phyloP scores from a whole-genome alignment of 2,329 filamentous ascomycete species.

The Knoxdaviesia proteae region DNA sequence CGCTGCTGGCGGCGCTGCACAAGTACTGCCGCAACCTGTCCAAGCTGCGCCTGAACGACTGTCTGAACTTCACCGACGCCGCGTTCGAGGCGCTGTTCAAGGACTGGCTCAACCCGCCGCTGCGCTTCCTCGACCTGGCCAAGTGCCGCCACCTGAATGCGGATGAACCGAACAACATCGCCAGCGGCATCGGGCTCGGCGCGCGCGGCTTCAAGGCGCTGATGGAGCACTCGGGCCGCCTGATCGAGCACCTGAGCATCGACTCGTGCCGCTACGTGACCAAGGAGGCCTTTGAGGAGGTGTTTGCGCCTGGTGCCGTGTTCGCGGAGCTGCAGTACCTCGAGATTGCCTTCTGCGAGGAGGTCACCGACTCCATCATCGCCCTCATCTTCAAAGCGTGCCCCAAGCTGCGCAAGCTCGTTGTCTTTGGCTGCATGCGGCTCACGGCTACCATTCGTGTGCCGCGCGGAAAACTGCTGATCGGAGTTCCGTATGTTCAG shows the following conservation, averaged over 20 bases:
- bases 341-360: conserved; percentile 58
- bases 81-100: conserved; percentile 56
- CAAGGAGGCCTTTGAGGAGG: conserved; percentile 47
- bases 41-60: conserved; percentile 69
- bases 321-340: conserved; percentile 53
- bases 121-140: conserved; percentile 53
- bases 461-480: conserved; percentile 31
- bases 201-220: conserved; percentile 57
- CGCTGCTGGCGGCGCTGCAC: conserved; percentile 50
- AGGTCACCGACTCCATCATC: conserved; percentile 43
- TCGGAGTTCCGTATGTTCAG: conserved; percentile 36
- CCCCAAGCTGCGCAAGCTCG: conserved; percentile 35
- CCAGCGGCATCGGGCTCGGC: conserved; percentile 49
- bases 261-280: conserved; percentile 69
- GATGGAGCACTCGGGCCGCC: conserved; percentile 61
- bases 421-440: conserved; percentile 46
- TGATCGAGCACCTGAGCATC: conserved; percentile 50
- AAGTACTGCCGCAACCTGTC: conserved; percentile 41
- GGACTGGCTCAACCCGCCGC: conserved; percentile 51
- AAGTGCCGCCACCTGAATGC: conserved; percentile 62
- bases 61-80: conserved; percentile 52
- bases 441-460: conserved; percentile 29
- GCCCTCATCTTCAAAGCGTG: conserved; percentile 43
- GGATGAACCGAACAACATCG: conserved; percentile 41
- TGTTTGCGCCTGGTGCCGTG: conserved; percentile 37